Conservation (phyloP, 1,139 yeast genomes). For the Suhomyces coccinellae region DNA sequence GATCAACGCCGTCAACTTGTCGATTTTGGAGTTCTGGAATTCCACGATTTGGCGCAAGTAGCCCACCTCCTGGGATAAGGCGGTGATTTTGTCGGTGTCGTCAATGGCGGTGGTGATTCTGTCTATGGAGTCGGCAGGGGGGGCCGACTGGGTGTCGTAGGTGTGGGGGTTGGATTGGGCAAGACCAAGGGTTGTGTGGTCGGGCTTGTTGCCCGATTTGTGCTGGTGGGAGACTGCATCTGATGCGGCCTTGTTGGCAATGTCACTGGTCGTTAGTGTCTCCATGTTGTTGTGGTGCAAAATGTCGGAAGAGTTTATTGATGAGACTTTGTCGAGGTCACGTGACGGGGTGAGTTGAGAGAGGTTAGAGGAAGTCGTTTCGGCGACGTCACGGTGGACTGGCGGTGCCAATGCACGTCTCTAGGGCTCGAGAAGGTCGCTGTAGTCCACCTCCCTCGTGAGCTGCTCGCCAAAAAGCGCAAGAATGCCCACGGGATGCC, state of each 20-base stretch:
- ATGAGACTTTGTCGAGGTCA: slow-evolving; percentile 11
- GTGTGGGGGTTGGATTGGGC: slow-evolving; percentile 1
- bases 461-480: slow-evolving; percentile 56
- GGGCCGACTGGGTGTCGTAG: slow-evolving; percentile 3
- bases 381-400: background rate
- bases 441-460: slow-evolving; percentile 3
- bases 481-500: slow-evolving; percentile 53
- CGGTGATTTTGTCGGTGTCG: slow-evolving; percentile 24
- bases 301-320: slow-evolving; percentile 14
- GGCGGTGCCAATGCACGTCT: background rate
- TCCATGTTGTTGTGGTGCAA: slow-evolving; percentile 12
- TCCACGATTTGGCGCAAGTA: slow-evolving; percentile 41
- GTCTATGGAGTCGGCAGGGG: slow-evolving; percentile 13
- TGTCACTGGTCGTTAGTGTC: slow-evolving; percentile 6
- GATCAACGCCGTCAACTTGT: slow-evolving; percentile 37
- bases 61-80: slow-evolving; percentile 34
- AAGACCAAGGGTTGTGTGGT: slow-evolving; percentile 3
- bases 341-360: slow-evolving; percentile 1
- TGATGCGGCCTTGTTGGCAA: slow-evolving; percentile 4
- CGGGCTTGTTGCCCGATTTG: slow-evolving; percentile 3
- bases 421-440: background rate
- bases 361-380: background rate
- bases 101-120: slow-evolving; percentile 19
- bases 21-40: slow-evolving; percentile 41
- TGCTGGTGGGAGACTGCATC: slow-evolving; percentile 8